Evolutionary conservation across 768 basidiomycete genomes (phyloP), one percentile per base, ranked within the genome.

Genomic region (Podaxis sp.): DNA sequence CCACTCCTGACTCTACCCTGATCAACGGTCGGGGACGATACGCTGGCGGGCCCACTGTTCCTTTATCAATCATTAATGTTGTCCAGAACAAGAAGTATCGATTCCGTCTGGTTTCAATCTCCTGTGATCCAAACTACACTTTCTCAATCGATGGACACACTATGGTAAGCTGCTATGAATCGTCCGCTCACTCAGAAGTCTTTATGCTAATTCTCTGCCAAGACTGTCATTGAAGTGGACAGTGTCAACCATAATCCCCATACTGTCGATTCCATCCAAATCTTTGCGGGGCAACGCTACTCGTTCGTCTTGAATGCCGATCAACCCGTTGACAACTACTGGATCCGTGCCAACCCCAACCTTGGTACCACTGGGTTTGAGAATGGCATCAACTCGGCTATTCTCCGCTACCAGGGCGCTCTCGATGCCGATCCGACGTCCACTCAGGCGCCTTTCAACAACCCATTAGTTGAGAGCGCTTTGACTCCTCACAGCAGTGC

Each of bases 11-110:
- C 57, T 73, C 84, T 15, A 81, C 79, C 0, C 68, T 87, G 8
- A 84, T 87, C 52, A 87, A 87, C 48, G 84, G 84, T 0, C 68
- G 67, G 15, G 84, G 85, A 22, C 80, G 84, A 46, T 80, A 77
- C 65, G 5, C 64, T 5, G 78, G 74, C 4, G 83, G 83, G 3
- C 79, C 83, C 5, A 26, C 63, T 2, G 67, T 72, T 2, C 67
- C 74, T 1, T 73, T 86, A 26, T 66, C 85, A 0, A 76, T 85
- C 2, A 71, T 87, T 63, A 73, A 74, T 39, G 83, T 87, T 22
- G 51, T 68, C 3, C 63, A 57, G 0, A 76, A 77, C 12, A 71
- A 69, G 49, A 75, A 83, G 4, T 87, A 87, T 65, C 80, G 87
- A 15, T 82, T 87, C 72, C 80, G 86, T 3, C 40, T 88, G 1